Conservation (phyloP, 106 monocot species). For the Dendrobium chrysotoxum region DNA sequence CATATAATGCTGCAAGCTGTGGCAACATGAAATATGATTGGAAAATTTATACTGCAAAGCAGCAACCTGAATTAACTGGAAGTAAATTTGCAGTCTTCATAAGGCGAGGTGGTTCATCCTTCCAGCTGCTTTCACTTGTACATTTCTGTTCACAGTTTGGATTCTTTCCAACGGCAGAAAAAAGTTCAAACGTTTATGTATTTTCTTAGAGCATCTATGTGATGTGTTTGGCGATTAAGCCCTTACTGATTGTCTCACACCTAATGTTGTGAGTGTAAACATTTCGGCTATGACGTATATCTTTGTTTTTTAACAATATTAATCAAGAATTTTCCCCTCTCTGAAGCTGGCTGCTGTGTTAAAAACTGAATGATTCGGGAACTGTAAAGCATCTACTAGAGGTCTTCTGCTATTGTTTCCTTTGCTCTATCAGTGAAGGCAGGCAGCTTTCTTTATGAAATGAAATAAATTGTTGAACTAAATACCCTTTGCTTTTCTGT, state of each 20-base stretch:
- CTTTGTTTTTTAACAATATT: not conserved
- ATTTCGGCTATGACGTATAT: not conserved
- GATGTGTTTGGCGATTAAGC: not conserved
- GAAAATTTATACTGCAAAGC: not conserved
- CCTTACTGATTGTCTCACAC: not conserved
- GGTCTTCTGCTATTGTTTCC: too few relatives aligned
- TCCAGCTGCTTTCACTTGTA: not conserved
- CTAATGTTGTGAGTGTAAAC: not conserved
- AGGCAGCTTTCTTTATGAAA: too few relatives aligned
- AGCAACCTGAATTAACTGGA: not conserved
- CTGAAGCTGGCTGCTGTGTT: too few relatives aligned
- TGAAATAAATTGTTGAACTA: too few relatives aligned
- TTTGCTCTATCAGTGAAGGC: too few relatives aligned
- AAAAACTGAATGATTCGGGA: too few relatives aligned
- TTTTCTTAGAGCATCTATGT: slow-evolving; percentile 1
- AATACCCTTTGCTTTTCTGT: too few relatives aligned
- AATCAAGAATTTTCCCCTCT: too few relatives aligned
- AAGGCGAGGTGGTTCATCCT: too few relatives aligned
- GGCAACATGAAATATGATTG: not conserved
- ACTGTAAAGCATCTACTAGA: too few relatives aligned
- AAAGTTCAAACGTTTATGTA: not conserved
- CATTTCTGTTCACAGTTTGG: not conserved
- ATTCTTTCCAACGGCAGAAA: not conserved
- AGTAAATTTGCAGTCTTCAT: too few relatives aligned
- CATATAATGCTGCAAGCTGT: not conserved